Percentiles rank a stretch among this genome's conserved stretches.
These are phyloP conservation scores for Huntiella decipiens DNA, from an alignment of 2,329 filamentous ascomycete species.

Conservation along the genomic window DNA sequence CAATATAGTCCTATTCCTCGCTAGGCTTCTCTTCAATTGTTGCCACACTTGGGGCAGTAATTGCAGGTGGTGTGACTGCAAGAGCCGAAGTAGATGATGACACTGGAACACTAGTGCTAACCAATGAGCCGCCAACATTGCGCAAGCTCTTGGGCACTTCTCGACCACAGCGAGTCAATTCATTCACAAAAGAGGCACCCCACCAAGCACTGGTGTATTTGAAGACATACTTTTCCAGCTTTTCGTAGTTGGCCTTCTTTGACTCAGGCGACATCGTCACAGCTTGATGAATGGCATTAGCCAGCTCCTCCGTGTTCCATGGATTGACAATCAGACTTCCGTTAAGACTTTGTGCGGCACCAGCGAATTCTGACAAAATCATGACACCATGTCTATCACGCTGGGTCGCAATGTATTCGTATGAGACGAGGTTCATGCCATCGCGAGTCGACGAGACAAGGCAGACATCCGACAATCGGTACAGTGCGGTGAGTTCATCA, in stretches of 20 bases:
- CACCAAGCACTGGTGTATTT: conserved; percentile 97
- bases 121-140: conserved; percentile 20
- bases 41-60: neutral
- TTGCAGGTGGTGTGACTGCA: neutral
- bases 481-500: conserved; percentile 84
- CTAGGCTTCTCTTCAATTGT: conserved; percentile 9
- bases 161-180: conserved; percentile 41
- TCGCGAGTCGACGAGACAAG: conserved; percentile 90
- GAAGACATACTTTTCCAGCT: conserved; percentile 85
- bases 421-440: conserved; percentile 96
- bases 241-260: conserved; percentile 69
- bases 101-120: conserved; percentile 9
- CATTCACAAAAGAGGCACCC: conserved; percentile 80
- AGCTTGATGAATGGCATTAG: conserved; percentile 84
- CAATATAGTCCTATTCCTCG: conserved; percentile 2
- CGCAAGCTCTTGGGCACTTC: conserved; percentile 24
- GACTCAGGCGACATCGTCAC: conserved; percentile 90
- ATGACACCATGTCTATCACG: conserved; percentile 78
- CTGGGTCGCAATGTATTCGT: conserved; percentile 94
- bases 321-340: conserved; percentile 91
- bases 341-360: conserved; percentile 84
- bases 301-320: conserved; percentile 94
- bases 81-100: conserved; percentile 5
- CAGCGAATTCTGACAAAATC: conserved; percentile 92
- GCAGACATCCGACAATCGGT: conserved; percentile 80